These are phyloP conservation scores for Triticum aestivum DNA, from an alignment of 176 grass and related monocot species.

Conservation along the genomic window IWGSC_CS_RefSeq_v2.1 NC_057806.1:537900397-537900896, in stretches of 20 bases:
- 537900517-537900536: slow-evolving; percentile 83
- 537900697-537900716: not conserved
- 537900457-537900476: slow-evolving; percentile 60
- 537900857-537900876: slow-evolving; percentile 81
- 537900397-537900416: slow-evolving; percentile 33
- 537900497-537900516: slow-evolving; percentile 76
- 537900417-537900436: not conserved
- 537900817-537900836: not conserved
- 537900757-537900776: not conserved
- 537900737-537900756: not conserved
- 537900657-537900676: slow-evolving; percentile 61
- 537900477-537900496: slow-evolving; percentile 59
- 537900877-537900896: slow-evolving; percentile 55
- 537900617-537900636: slow-evolving; percentile 82
- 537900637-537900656: slow-evolving; percentile 38
- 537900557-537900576: slow-evolving; percentile 47
- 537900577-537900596: slow-evolving; percentile 69
- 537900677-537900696: slow-evolving; percentile 18
- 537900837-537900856: slow-evolving; percentile 29
- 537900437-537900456: not conserved
- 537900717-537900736: not conserved
- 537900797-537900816: not conserved
- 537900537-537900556: slow-evolving; percentile 58
- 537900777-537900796: not conserved
- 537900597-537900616: slow-evolving; percentile 78